Conservation (phyloP, 306 rosid species). For the Dicorynia guianensis region DNA sequence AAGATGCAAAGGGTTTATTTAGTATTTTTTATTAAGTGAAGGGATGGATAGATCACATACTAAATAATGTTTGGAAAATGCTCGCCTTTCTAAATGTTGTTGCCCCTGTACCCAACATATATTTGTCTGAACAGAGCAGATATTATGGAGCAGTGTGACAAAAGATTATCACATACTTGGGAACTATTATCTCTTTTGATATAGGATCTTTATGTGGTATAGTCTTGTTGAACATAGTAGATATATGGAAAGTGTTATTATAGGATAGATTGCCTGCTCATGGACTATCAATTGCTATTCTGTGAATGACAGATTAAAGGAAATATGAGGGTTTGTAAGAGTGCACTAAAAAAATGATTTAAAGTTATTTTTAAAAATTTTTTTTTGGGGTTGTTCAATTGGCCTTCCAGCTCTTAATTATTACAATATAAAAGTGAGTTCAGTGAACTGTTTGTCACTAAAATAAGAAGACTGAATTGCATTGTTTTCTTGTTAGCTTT, state of each 20-base stretch:
- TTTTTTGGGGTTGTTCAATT: conserved; percentile 14
- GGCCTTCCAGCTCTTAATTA: conserved; percentile 27
- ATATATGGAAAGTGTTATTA: neutral
- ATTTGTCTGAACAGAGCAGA: conserved; percentile 17
- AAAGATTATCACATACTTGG: no score
- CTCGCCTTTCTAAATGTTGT: no score
- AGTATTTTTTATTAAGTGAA: no score
- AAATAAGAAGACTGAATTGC: conserved; percentile 9
- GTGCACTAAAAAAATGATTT: neutral
- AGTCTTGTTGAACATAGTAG: no score
- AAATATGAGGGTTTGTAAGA: neutral
- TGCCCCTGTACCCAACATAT: neutral
- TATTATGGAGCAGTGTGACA: neutral
- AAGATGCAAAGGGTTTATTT: neutral
- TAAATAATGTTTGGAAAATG: no score
- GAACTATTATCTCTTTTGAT: no score
- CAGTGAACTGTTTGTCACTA: neutral
- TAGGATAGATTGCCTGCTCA: conserved; percentile 17
- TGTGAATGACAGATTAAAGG: neutral
- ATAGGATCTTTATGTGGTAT: no score
- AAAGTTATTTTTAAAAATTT: neutral
- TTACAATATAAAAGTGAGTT: conserved; percentile 29
- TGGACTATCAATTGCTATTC: conserved; percentile 23
- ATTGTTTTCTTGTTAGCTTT: conserved; percentile 50
- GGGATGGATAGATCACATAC: no score